Evolutionary conservation across 1,284 basidiomycete genomes (phyloP), one percentile per base, ranked within the genome.

Genomic region (Trichosporon faecale): DNA sequence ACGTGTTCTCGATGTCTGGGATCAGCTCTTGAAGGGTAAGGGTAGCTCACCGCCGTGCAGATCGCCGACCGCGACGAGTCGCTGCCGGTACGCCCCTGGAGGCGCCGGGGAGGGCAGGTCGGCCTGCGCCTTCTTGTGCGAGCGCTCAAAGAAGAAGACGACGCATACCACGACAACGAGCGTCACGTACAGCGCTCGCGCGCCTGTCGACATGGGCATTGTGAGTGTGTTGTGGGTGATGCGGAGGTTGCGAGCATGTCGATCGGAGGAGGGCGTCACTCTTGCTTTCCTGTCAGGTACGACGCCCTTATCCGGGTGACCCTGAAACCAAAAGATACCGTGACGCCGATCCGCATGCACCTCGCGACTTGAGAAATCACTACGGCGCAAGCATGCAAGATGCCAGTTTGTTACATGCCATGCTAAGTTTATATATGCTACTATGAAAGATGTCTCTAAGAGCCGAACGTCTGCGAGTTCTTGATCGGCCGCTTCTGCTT

Each of bases 11-110:
- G 61, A 90, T 79, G 83, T 94, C 80, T 81, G 67, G 68, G 14
- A 49, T 68, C 31, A 44, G 66, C 64, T 31, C 29, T n/a, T n/a
- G n/a, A n/a, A n/a, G n/a, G n/a, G n/a, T n/a, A n/a, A n/a, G n/a
- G n/a, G n/a, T n/a, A n/a, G n/a, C 80, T 66, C 67, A 80, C 82
- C 91, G 0, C 91, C 91, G 77, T 94, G 92, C 16, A 94, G 80
- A 78, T 94, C 92, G 4, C 91, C 92, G 0, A 93, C 89, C 3
- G 91, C 91, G 0, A 93, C 89, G 12, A 83, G 70, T 14, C 81
- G 74, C 49, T 81, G 80, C 21, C 76, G 71, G 71, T 77, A 81
- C 2, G 72, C 72, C 9, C 57, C 57, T 11, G 57, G 57, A 14
- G 57, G 57, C 0, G 57, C 29, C 16, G 57, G 57, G 14, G 57